Conservation (phyloP, 225 moss, liverwort and hornwort species). For the Sphagnum contortum region DNA sequence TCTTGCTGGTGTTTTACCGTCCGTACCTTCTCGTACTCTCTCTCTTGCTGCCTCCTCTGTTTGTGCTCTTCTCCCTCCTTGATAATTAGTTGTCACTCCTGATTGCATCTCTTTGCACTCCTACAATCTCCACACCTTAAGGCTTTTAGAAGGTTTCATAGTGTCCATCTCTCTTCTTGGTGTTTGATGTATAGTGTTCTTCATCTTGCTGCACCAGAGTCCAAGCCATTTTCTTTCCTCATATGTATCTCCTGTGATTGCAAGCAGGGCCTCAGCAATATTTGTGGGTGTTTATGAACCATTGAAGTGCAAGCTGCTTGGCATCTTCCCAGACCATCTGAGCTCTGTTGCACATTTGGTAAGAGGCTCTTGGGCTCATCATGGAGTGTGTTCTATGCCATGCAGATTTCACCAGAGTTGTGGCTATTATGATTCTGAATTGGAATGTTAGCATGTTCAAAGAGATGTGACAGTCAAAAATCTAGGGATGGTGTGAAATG, state of each 20-base stretch:
- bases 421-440: not conserved
- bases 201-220: too few species aligned
- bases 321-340: conserved; percentile 53
- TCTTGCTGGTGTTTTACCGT: conserved; percentile 59
- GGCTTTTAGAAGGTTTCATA: too few species aligned
- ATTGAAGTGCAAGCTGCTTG: conserved; percentile 60
- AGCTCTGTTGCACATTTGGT: conserved; percentile 76
- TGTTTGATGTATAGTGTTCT: too few species aligned
- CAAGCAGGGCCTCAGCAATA: conserved; percentile 69
- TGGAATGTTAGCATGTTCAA: not conserved
- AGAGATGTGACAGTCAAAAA: not conserved
- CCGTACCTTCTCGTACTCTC: conserved; percentile 5
- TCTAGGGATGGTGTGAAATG: not conserved
- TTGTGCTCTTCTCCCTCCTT: not conserved
- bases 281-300: conserved; percentile 86
- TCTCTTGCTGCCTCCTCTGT: conserved; percentile 1
- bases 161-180: too few species aligned
- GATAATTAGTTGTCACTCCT: not conserved
- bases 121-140: too few species aligned
- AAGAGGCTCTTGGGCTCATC: not conserved
- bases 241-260: not conserved
- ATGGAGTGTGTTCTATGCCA: too few species aligned
- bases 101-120: too few species aligned
- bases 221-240: too few species aligned
- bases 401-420: not conserved